Evolutionary conservation across 1,139 yeast species (phyloP).

Genomic region (Protomyces macrosporus): DNA sequence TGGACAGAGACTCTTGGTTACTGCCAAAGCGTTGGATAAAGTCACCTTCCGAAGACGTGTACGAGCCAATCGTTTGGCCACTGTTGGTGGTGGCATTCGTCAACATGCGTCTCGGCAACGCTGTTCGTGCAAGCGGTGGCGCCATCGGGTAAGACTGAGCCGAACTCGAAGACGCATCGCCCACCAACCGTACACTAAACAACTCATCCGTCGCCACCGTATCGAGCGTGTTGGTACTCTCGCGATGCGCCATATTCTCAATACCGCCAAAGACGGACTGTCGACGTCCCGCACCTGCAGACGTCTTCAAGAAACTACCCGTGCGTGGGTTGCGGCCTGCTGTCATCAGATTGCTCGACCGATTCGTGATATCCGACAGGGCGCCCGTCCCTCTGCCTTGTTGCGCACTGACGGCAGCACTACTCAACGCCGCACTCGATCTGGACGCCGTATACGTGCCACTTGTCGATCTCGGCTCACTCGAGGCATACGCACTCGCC

Average conservation of each 20-base stretch:
- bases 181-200: constrained; percentile 21
- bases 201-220: constrained; percentile 25
- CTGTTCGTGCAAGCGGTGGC: constrained; percentile 3
- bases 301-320: constrained; percentile 5
- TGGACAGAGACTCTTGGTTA: constrained; percentile 17
- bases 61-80: constrained; percentile 24
- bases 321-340: constrained; percentile 1
- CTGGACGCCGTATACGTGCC: neutral
- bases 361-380: constrained; percentile 5
- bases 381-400: neutral
- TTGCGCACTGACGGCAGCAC: constrained; percentile 1
- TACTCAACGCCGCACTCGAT: constrained; percentile 2
- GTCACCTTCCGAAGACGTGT: constrained; percentile 17
- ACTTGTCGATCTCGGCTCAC: constrained; percentile 17
- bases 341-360: neutral
- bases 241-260: constrained; percentile 3
- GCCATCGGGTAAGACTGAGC: neutral
- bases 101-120: neutral
- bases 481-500: constrained; percentile 16
- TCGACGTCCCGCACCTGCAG: constrained; percentile 2
- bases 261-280: neutral
- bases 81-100: constrained; percentile 9
- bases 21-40: constrained; percentile 20
- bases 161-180: neutral
- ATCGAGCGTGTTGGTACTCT: constrained; percentile 6